Evolutionary conservation across 805 yeast genomes (phyloP).

Genomic region (Candida orba): DNA sequence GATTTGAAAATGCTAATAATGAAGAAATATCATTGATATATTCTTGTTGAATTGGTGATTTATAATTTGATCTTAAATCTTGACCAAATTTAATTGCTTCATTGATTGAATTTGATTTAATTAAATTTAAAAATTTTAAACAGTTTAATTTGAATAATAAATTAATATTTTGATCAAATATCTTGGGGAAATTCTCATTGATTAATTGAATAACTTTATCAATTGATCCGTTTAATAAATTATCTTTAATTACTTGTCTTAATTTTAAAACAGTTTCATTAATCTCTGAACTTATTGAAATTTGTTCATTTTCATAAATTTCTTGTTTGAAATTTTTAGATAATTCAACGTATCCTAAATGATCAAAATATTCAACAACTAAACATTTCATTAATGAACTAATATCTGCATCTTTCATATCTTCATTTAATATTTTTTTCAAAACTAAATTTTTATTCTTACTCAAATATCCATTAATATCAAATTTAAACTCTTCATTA

Average conservation of each 20-base stretch:
- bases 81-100: conserved; percentile 36
- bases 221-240: conserved; percentile 35
- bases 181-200: conserved; percentile 29
- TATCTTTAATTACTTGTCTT: conserved; percentile 39
- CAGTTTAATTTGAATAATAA: conserved; percentile 37
- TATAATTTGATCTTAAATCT: conserved; percentile 27
- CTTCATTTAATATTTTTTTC: neutral
- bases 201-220: conserved; percentile 22
- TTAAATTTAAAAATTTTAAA: conserved; percentile 35
- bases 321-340: conserved; percentile 47
- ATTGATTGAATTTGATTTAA: conserved; percentile 24
- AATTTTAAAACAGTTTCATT: conserved; percentile 30
- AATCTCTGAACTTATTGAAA: conserved; percentile 11
- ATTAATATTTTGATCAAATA: conserved; percentile 26
- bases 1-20: conserved; percentile 46
- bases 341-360: conserved; percentile 50
- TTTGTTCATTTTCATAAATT: conserved; percentile 17
- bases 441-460: conserved; percentile 35
- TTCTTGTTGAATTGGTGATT: conserved; percentile 25
- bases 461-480: conserved; percentile 47
- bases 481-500: conserved; percentile 47
- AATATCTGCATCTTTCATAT: conserved; percentile 11
- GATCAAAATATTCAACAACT: conserved; percentile 44
- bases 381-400: conserved; percentile 27
- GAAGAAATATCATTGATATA: conserved; percentile 41